These are phyloP conservation scores for Pilatotrama ljubarskyi DNA, from an alignment of 768 basidiomycete genomes.

Conservation along the genomic window DNA sequence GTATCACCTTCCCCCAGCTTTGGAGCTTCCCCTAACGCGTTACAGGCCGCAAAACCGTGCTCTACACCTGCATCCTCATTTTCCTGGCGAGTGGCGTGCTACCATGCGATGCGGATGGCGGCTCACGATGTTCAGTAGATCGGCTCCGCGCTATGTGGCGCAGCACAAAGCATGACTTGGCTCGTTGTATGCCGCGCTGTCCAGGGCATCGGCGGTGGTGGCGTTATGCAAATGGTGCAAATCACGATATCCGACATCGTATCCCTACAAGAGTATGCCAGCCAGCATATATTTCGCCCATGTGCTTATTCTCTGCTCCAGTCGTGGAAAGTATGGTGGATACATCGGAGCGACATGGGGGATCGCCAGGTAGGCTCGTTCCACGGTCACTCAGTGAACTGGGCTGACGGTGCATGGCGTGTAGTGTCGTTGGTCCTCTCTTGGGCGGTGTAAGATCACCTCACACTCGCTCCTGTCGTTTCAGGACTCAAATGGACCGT, in stretches of 20 bases:
- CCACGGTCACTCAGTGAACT: neutral
- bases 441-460: conserved; percentile 67
- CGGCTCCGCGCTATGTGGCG: conserved; percentile 80
- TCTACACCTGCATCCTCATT: conserved; percentile 61
- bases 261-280: conserved; percentile 67
- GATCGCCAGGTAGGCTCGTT: conserved; percentile 44
- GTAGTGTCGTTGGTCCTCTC: conserved; percentile 71
- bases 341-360: conserved; percentile 83
- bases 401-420: neutral
- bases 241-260: conserved; percentile 86
- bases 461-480: neutral
- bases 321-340: conserved; percentile 79
- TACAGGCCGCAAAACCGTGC: conserved; percentile 65
- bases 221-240: conserved; percentile 72
- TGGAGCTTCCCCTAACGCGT: conserved; percentile 24
- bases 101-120: neutral
- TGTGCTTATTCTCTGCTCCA: conserved; percentile 26
- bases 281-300: neutral
- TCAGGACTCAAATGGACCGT: neutral
- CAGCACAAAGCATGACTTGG: conserved; percentile 79
- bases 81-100: conserved; percentile 57
- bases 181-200: conserved; percentile 74
- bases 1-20: conserved; percentile 18
- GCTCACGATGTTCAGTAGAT: conserved; percentile 41
- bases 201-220: conserved; percentile 84